These are phyloP conservation scores for Brasilioporus rufonigricans DNA, from an alignment of 768 basidiomycete genomes.

Conservation along the genomic window DNA sequence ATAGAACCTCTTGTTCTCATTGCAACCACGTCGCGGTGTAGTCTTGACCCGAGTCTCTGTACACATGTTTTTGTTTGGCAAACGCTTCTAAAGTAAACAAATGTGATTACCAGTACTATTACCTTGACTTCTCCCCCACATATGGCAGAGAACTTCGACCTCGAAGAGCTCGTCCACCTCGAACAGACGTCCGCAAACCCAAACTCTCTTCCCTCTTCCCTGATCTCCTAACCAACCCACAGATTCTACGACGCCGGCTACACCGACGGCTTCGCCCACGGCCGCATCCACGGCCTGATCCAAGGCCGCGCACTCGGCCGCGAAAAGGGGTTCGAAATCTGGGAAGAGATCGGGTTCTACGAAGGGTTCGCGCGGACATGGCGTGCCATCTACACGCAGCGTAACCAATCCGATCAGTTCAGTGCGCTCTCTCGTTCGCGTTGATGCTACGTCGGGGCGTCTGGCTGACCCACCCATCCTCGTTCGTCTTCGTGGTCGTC, in stretches of 20 bases:
- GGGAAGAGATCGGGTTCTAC: slow-evolving; percentile 96
- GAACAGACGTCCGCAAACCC: slow-evolving; percentile 54
- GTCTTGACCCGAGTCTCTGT: background rate
- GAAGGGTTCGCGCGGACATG: slow-evolving; percentile 81
- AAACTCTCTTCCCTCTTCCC: background rate
- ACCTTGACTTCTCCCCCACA: background rate
- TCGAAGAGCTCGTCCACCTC: slow-evolving; percentile 58
- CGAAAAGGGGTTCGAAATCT: slow-evolving; percentile 92
- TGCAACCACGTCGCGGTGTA: background rate
- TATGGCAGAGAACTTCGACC: slow-evolving; percentile 41
- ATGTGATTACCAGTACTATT: background rate
- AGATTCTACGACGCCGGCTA: slow-evolving; percentile 85
- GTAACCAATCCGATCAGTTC: slow-evolving; percentile 18
- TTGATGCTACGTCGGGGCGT: no score
- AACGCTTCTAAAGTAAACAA: background rate
- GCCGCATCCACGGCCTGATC: slow-evolving; percentile 83
- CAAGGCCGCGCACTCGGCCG: slow-evolving; percentile 88
- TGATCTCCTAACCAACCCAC: background rate
- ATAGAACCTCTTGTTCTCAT: no score
- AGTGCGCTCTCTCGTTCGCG: background rate
- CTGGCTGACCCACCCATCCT: no score
- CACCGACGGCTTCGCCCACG: slow-evolving; percentile 76
- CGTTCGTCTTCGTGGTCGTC: no score
- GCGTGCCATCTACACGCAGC: slow-evolving; percentile 47
- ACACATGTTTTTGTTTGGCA: background rate